Conservation (phyloP, 139 green algal species). For the Ulvella scutata region DNA sequence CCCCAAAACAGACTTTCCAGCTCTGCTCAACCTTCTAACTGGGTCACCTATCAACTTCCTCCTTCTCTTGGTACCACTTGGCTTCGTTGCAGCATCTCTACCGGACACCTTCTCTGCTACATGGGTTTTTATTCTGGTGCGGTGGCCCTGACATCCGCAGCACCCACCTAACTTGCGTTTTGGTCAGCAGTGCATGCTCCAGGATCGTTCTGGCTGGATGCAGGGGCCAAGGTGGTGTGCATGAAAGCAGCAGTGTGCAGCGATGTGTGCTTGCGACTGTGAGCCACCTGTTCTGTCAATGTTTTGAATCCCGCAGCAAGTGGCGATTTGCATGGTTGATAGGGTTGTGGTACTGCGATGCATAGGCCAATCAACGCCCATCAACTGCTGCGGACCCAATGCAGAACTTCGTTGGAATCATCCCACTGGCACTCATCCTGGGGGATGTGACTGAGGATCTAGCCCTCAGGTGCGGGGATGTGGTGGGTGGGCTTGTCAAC, state of each 20-base stretch:
- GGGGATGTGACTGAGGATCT: conserved; percentile 81
- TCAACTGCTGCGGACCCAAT: background rate
- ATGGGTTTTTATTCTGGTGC: background rate
- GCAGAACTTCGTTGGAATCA: conserved; percentile 64
- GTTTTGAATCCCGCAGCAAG: background rate
- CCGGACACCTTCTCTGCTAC: too few relatives aligned
- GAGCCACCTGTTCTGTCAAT: background rate
- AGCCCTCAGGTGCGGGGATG: conserved; percentile 54
- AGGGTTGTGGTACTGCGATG: background rate
- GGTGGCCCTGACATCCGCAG: background rate
- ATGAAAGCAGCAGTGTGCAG: conserved; percentile 18
- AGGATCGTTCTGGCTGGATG: too few relatives aligned
- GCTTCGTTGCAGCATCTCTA: conserved; percentile 24
- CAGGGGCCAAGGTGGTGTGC: background rate
- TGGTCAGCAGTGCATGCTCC: too few relatives aligned
- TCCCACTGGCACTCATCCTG: conserved; percentile 72
- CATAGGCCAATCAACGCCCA: background rate
- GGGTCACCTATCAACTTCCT: conserved; percentile 47
- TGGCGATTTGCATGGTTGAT: background rate
- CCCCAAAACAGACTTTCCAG: background rate
- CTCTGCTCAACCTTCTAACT: conserved; percentile 29
- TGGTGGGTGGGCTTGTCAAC: conserved; percentile 51
- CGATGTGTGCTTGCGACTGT: background rate
- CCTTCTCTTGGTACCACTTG: conserved; percentile 48
- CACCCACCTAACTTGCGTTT: too few relatives aligned